Evolutionary conservation across 805 yeast species (phyloP), one percentile per base, ranked within the genome.

Genomic region (Gaillardinia entomophila): DNA sequence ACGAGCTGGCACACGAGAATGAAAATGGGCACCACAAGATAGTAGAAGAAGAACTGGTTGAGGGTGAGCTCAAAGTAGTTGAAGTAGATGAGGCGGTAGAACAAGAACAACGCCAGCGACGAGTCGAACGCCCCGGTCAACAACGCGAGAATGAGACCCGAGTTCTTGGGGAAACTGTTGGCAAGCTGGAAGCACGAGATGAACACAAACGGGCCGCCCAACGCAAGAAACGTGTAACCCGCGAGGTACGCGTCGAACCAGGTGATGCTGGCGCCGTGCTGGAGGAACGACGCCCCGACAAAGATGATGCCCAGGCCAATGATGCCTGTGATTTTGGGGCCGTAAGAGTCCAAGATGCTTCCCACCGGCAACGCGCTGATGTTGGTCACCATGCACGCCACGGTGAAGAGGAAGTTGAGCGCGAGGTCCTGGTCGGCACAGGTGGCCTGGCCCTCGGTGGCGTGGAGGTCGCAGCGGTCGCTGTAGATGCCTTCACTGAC

Each of bases 71-170:
- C 40, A 12, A 51, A 33, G 31, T 65, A 37, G 33, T 56, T 55
- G 38, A 66, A 77, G 56, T 83, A 88, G 10, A 73, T 48, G 12
- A 87, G 38, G 45, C 95, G 65, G 62, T 88, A 90, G 8, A 74
- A 45, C 45, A 87, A 65, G 51, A 89, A 89, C 29, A 89, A 70
- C 0, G 95, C 96, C n/a, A 94, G 78, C 2, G 95, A 84, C 0
- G 95, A 72, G 56, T 90, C 97, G 51, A 89, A 88, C 0, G 96
- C 88, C n/a, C 97, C 97, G 0, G 96, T 86, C 31, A 89, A 60
- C 12, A 86, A 57, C 0, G 96, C 95, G 43, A 88, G 60, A 14
- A 88, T 68, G 28, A 84, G 70, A 0, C 96, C 96, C 3, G 95
- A 82, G 46, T 75, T 76, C 26, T 74, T 73, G 2, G 96, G 96